Evolutionary conservation across 23 red algal species (phyloP).

Genomic region (Gracilaria caudata): DNA sequence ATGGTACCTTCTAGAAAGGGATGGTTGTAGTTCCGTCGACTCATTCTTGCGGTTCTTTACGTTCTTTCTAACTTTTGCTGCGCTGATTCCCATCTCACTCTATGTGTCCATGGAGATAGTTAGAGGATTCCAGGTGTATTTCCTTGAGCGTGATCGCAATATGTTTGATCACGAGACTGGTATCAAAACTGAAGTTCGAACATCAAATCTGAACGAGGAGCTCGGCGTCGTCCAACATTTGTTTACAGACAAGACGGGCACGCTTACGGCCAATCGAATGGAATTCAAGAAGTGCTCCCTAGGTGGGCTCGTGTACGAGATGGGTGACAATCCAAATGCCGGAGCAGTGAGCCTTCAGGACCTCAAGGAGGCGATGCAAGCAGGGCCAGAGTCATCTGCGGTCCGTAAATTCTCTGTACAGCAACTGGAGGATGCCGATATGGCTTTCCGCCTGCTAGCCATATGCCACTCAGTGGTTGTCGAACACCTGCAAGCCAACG

Average conservation of each 20-base stretch:
- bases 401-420: constrained; percentile 16
- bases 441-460: constrained; percentile 74
- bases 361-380: constrained; percentile 46
- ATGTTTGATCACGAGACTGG: constrained; percentile 53
- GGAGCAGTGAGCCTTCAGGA: constrained; percentile 43
- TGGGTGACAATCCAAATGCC: constrained; percentile 14
- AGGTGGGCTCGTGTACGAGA: constrained; percentile 67
- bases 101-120: constrained; percentile 97
- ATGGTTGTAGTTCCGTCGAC: constrained; percentile 47
- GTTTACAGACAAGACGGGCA: constrained; percentile 97
- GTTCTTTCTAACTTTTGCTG: constrained; percentile 79
- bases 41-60: constrained; percentile 76
- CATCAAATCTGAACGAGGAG: constrained; percentile 93
- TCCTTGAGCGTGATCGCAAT: constrained; percentile 78
- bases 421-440: constrained; percentile 32
- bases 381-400: constrained; percentile 46
- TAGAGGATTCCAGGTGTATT: constrained; percentile 83
- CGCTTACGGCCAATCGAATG: constrained; percentile 95
- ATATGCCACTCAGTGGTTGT: constrained; percentile 88
- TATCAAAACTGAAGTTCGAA: constrained; percentile 77
- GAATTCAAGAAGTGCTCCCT: constrained; percentile 81
- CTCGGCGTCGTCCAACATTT: constrained; percentile 85
- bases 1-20: constrained; percentile 79
- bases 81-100: constrained; percentile 86
- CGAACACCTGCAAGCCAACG: constrained; percentile 17